Base-by-base conservation (phyloP, 768 basidiomycete species). In the Podaxis sp. region DNA sequence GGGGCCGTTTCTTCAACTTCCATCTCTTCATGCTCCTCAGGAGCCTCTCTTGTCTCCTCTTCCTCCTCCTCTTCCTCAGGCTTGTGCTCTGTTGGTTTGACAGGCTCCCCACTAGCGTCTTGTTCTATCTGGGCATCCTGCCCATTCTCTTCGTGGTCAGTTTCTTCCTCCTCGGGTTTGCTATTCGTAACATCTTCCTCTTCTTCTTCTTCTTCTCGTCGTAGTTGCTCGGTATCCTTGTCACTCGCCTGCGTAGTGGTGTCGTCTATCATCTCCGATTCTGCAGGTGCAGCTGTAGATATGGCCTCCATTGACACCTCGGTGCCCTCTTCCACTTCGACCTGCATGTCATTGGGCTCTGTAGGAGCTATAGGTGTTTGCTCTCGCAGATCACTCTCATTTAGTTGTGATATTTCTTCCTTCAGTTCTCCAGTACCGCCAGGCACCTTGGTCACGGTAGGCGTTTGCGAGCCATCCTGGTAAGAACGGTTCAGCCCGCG, bases 41-140 rank as follows among this genome's bases (percentile, higher is more conserved):
- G 55, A 52, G 60, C 48, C 11, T 63, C 65, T 50, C 69, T 70
- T 22, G 50, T 52, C 12, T 68, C 65, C 30, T 57, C 64, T n/a
- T 66, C 69, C 24, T 68, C 65, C 41, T 72, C 60, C 46, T 61
- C 71, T 64, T 74, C 67, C 60, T 71, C 67, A 22, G 40, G 64
- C 30, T 64, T 13, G 20, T 61, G 64, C 8, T 62, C 63, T 24
- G 4, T 44, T 17, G 41, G 26, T 12, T 24, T 44, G 5, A n/a
- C 26, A n/a, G 40, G 24, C 13, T 51, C 56, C 46, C 48, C 52
- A 17, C 17, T n/a, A 10, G 37, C 10, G 37, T 38, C 13, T 44
- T 59, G 46, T 57, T 57, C 48, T 26, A 36, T 30, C 17, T 22
- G 15, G 22, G 22, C 30, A 17, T 58, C 56, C 6, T 4, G 30